Percentiles rank a stretch among this genome's conserved stretches.
Conservation (phyloP, 768 basidiomycete genomes). For the Kwoniella dendrophila region DNA sequence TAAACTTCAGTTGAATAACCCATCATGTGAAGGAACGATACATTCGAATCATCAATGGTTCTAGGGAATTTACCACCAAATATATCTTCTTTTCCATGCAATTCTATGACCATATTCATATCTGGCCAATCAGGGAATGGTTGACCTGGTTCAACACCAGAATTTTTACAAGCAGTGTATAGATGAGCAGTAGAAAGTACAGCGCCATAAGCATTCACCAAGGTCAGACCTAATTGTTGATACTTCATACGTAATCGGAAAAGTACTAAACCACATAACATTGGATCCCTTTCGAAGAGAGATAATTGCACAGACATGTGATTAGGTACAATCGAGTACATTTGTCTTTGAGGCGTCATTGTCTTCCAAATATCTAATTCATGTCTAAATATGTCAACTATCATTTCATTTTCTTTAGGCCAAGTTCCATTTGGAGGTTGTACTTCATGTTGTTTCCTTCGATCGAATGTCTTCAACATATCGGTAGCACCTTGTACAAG, state of each 20-base stretch:
- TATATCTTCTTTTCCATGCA: conserved; percentile 25
- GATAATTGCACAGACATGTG: not conserved
- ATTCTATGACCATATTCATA: conserved; percentile 11
- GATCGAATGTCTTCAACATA: conserved; percentile 4
- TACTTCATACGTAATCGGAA: conserved; percentile 20
- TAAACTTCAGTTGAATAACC: conserved; percentile 15
- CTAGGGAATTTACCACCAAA: conserved; percentile 20
- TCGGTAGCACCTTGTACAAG: not conserved
- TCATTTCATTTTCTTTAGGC: not conserved
- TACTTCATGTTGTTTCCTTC: not conserved
- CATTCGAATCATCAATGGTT: conserved; percentile 13
- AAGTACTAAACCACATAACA: conserved; percentile 20
- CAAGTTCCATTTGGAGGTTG: not conserved
- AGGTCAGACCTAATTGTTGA: conserved; percentile 5
- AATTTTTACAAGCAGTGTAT: not conserved
- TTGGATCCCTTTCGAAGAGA: conserved; percentile 10
- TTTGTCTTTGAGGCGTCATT: not conserved
- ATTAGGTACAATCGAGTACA: not conserved
- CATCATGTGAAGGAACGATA: conserved; percentile 13
- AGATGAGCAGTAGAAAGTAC: conserved; percentile 18
- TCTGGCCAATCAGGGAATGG: not conserved
- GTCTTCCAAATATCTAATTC: conserved; percentile 1
- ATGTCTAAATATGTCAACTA: not conserved
- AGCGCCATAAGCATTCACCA: conserved; percentile 9
- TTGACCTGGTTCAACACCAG: not conserved